Percentiles rank a stretch among this genome's conserved stretches.
Evolutionary conservation across 345 rosid genomes (phyloP).

Genomic region (Eucalyptus cloeziana): DNA sequence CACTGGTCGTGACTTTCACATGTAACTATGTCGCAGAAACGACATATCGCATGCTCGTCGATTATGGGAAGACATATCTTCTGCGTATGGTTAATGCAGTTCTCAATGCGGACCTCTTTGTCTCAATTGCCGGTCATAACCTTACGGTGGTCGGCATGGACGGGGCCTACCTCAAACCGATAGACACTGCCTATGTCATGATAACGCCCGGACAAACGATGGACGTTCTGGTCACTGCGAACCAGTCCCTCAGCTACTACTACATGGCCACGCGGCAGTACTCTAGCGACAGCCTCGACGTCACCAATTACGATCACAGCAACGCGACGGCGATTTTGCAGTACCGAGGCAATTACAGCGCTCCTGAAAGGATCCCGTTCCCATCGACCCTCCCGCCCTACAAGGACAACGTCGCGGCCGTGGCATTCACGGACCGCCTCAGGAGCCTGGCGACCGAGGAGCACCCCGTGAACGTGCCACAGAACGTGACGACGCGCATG

Average conservation of each 20-base stretch:
- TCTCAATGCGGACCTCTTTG: conserved; percentile 1
- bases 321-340: conserved; percentile 1
- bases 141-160: conserved; percentile 2
- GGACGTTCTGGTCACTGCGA: conserved; percentile 2
- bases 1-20: neutral
- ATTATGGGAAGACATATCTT: neutral
- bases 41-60: neutral
- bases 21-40: neutral
- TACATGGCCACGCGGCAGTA: neutral
- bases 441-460: neutral
- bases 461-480: neutral
- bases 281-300: neutral
- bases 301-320: neutral
- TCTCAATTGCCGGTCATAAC: conserved; percentile 2
- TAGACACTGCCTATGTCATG: neutral
- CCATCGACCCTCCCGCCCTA: neutral
- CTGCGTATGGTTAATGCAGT: neutral
- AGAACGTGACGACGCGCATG: neutral
- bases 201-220: conserved; percentile 10
- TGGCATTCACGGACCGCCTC: neutral
- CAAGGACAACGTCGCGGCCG: neutral
- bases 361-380: neutral
- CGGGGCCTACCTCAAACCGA: conserved; percentile 2
- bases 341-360: neutral
- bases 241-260: neutral